Percentiles rank a stretch among this genome's conserved stretches.
Conservation (phyloP, 352 stramenopile genomes). For the Globisporangium cylindrosporum region DNA sequence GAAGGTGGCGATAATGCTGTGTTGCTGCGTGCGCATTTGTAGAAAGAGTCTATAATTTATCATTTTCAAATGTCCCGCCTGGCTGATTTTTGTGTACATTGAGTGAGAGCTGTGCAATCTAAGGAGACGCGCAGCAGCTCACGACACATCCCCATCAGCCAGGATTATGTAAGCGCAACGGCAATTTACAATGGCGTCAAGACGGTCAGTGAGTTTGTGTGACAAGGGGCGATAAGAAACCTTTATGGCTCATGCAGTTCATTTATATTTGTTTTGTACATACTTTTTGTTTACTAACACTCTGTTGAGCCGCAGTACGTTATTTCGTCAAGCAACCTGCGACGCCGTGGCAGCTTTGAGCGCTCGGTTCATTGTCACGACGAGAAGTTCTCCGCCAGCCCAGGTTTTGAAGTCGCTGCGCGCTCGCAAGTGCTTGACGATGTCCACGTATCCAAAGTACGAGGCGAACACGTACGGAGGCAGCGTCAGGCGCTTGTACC, state of each 20-base stretch:
- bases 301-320: neutral
- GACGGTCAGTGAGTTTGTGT: neutral
- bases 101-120: neutral
- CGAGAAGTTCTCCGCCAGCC: neutral
- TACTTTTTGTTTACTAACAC: neutral
- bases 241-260: neutral
- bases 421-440: neutral
- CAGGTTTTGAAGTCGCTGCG: neutral
- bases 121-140: neutral
- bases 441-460: constrained; percentile 2
- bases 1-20: neutral
- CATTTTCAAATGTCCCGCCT: neutral
- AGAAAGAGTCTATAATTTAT: neutral
- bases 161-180: neutral
- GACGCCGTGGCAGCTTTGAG: neutral
- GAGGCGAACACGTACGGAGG: constrained; percentile 8
- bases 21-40: neutral
- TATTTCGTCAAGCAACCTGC: neutral
- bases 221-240: neutral
- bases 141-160: neutral
- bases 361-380: neutral
- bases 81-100: neutral
- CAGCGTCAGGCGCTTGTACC: neutral
- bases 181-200: neutral
- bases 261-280: neutral